Conservation (phyloP, 176 grass and related monocot genomes). For the Triticum turgidum region DNA sequence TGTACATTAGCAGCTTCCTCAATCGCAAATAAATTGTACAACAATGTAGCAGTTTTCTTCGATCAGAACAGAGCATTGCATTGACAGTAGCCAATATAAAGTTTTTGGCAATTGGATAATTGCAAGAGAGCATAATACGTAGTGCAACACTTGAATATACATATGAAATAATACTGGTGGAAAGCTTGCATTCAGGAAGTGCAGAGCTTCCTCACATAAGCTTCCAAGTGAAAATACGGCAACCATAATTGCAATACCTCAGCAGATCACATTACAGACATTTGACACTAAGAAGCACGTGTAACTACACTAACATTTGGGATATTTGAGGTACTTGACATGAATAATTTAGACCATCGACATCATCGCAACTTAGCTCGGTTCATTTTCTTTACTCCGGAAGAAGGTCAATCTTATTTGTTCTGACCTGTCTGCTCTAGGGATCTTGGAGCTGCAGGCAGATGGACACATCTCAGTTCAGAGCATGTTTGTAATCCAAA, state of each 20-base stretch:
- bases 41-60: background rate
- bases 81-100: conserved; percentile 26
- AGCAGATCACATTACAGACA: conserved; percentile 21
- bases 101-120: conserved; percentile 18
- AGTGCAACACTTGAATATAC: background rate
- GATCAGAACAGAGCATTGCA: conserved; percentile 3
- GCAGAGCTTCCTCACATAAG: background rate
- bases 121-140: conserved; percentile 6
- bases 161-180: conserved; percentile 1
- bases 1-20: background rate
- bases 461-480: conserved; percentile 24
- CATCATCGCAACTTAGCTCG: conserved; percentile 28
- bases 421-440: conserved; percentile 48
- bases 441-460: conserved; percentile 48
- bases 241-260: conserved; percentile 19
- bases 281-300: conserved; percentile 16
- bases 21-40: background rate
- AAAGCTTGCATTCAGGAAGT: background rate
- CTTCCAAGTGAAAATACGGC: conserved; percentile 11
- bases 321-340: conserved; percentile 29
- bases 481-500: background rate
- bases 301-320: conserved; percentile 35
- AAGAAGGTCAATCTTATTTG: conserved; percentile 7
- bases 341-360: conserved; percentile 23
- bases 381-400: background rate